A percentile compares a stretch with the other conserved stretches of the same genome.
These are phyloP conservation scores for Malbranchea cinnamomea DNA, from an alignment of 2,329 filamentous ascomycete genomes.

Conservation along the genomic window DNA sequence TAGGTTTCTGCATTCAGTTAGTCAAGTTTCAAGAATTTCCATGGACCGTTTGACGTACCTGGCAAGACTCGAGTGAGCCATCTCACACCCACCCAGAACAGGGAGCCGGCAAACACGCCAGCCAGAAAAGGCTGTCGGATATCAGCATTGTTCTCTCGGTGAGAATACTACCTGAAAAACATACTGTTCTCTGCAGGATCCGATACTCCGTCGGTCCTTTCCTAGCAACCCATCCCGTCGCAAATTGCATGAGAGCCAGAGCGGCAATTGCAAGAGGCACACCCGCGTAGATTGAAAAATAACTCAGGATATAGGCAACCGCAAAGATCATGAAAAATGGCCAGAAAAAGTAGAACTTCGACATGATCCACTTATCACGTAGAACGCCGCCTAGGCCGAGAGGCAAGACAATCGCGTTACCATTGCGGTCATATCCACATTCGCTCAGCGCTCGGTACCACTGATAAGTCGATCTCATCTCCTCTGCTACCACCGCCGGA, in stretches of 20 bases:
- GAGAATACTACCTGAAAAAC: conserved; percentile 18
- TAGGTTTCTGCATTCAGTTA: conserved; percentile 43
- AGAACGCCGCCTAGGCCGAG: conserved; percentile 62
- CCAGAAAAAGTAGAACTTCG: conserved; percentile 77
- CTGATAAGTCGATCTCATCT: conserved; percentile 71
- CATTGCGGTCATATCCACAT: conserved; percentile 69
- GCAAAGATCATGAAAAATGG: conserved; percentile 64
- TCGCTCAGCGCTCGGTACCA: conserved; percentile 76
- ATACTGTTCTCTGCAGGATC: conserved; percentile 72
- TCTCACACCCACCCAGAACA: conserved; percentile 65
- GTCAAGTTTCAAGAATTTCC: too few relatives aligned
- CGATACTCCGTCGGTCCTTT: conserved; percentile 82
- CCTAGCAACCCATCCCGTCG: conserved; percentile 60
- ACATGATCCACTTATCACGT: conserved; percentile 63
- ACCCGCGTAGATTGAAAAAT: conserved; percentile 58
- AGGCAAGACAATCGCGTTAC: conserved; percentile 50
- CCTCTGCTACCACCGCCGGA: conserved; percentile 66
- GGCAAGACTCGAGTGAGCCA: conserved; percentile 64
- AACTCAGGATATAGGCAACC: conserved; percentile 56
- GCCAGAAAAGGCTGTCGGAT: conserved; percentile 72
- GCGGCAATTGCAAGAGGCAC: conserved; percentile 55
- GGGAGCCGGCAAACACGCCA: conserved; percentile 76
- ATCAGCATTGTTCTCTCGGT: conserved; percentile 9
- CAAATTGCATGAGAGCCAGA: conserved; percentile 56
- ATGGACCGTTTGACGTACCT: conserved; percentile 33